Base-by-base conservation (phyloP, 2,329 filamentous ascomycete genomes). In the Thermothelomyces thermophilus region DNA sequence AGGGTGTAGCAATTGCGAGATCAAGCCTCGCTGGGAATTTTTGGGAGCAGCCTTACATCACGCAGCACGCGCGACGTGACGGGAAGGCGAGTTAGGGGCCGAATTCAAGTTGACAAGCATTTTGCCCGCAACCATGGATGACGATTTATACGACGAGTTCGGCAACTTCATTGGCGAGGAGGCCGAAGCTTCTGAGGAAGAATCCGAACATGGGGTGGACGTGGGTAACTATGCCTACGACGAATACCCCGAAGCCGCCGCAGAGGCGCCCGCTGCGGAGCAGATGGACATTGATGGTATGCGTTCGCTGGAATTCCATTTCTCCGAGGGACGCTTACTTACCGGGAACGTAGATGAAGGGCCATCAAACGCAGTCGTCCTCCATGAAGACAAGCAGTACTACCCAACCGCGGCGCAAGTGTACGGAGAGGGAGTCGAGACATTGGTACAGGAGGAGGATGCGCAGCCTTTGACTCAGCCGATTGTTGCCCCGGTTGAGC, bases 321-420 rank as follows among this genome's bases (percentile, higher is more conserved):
- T 6, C 22, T 22, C 19, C 5, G 20, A 22, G 53, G 7, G n/a
- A n/a, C n/a, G 24, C 35, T 16, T n/a, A 43, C 55, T 51, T 35
- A 58, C 41, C 20, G 6, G 16, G 20, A 11, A 37, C 44, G 54
- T 57, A 79, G 82, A 89, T 67, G 85, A 90, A 42, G 90, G 87
- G 13, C 87, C 91, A 3, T 96, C 90, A 5, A 98, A 97, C 68
- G 91, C 93, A 45, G 90, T 98, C n/a, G 80, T 98, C 51, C 79
- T 98, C 40, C 93, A 98, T 71, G 93, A 98, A 75, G 93, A 98
- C 72, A 98, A 98, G 69, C 93, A 97, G 67, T 98, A 98, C 70
- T 98, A 98, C 66, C 93, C 93, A 26, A 95, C 90, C n/a, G 93
- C 93, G 50, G 84, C 91, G 64, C 93, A 98, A 68, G 84, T 95